phyloP scores from a whole-genome alignment of 2,329 filamentous ascomycete genomes.

The Kalaharituber pfeilii region DNA sequence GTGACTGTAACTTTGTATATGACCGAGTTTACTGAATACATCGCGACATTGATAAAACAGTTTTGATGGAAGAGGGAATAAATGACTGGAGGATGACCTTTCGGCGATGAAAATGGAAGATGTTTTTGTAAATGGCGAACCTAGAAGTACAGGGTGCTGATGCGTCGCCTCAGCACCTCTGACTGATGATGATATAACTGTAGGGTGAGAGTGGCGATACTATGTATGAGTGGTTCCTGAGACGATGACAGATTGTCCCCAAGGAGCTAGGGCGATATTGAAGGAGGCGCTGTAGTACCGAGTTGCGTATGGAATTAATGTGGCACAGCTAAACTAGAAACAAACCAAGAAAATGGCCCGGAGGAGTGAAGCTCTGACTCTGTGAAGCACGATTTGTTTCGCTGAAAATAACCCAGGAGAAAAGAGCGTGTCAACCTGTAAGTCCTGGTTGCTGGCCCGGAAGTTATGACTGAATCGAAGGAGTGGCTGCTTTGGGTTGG shows the following conservation, averaged over 20 bases:
- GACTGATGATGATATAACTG: background rate
- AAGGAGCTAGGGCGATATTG: background rate
- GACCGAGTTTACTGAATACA: conserved; percentile 18
- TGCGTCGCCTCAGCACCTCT: conserved; percentile 13
- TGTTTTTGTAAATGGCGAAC: conserved; percentile 19
- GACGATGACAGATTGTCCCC: background rate
- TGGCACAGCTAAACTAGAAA: background rate
- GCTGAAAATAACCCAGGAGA: background rate
- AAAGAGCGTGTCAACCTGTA: background rate
- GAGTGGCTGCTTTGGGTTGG: background rate
- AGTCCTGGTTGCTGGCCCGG: background rate
- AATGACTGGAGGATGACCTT: conserved; percentile 14
- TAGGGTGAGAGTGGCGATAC: background rate
- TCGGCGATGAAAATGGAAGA: conserved; percentile 15
- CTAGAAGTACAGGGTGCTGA: conserved; percentile 3
- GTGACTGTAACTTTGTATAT: conserved; percentile 16
- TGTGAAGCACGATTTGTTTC: background rate
- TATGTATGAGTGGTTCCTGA: background rate
- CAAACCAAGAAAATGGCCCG: background rate
- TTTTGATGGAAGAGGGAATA: background rate
- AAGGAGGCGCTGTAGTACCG: background rate
- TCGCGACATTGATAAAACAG: conserved; percentile 13
- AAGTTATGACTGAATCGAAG: background rate
- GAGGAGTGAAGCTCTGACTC: background rate
- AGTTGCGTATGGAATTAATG: background rate